Percentiles rank a stretch among this genome's conserved stretches.
phyloP scores from a whole-genome alignment of 176 grass and related monocot species.

The Aegilops umbellulata region DNA sequence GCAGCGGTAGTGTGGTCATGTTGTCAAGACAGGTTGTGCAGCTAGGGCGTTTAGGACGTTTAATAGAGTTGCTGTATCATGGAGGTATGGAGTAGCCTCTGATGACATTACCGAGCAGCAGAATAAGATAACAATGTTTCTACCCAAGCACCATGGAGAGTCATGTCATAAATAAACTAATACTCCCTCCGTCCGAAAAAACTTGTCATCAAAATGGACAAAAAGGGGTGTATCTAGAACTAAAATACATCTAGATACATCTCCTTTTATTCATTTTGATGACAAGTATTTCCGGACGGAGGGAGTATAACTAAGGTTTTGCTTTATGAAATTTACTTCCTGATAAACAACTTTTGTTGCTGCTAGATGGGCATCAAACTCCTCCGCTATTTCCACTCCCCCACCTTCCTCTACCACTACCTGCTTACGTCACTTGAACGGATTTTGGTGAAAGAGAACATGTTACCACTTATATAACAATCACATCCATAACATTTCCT shows the following conservation, averaged over 20 bases:
- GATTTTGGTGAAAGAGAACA: neutral
- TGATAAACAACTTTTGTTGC: neutral
- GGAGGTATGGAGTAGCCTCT: neutral
- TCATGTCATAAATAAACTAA: neutral
- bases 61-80: neutral
- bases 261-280: too few species aligned
- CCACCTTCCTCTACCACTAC: neutral
- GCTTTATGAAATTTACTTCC: neutral
- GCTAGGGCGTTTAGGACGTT: too few species aligned
- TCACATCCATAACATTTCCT: neutral
- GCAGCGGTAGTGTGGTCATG: too few species aligned
- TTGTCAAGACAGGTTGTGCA: too few species aligned
- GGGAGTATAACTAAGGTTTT: neutral
- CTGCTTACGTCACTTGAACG: neutral
- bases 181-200: too few species aligned
- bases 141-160: neutral
- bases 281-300: too few species aligned
- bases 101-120: neutral
- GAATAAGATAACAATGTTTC: neutral
- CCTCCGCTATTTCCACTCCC: neutral
- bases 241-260: too few species aligned
- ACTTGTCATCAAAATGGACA: too few species aligned
- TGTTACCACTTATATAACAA: constrained; percentile 3
- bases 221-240: too few species aligned
- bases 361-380: neutral